Conservation (phyloP, 495 filamentous ascomycete genomes). For the Chaetomium fimeti region DNA sequence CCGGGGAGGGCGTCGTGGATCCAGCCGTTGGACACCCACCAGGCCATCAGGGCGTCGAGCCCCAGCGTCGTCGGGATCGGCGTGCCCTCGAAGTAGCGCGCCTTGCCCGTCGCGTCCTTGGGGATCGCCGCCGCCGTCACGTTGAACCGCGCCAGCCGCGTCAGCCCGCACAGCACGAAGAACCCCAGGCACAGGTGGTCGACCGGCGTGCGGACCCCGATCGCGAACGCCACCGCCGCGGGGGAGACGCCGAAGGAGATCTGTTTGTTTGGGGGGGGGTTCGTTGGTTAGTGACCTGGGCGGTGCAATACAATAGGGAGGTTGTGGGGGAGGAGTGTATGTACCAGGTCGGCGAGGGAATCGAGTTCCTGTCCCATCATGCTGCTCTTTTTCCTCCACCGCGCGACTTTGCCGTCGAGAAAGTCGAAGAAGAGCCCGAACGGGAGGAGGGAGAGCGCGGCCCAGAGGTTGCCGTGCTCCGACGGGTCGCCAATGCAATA, state of each 20-base stretch:
- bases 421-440: conserved; percentile 98
- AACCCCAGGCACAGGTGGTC: conserved; percentile 83
- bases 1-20: conserved; percentile 71
- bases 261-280: conserved; percentile 44
- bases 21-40: conserved; percentile 81
- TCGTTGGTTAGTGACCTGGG: not conserved
- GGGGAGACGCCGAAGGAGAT: conserved; percentile 95
- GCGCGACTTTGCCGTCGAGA: conserved; percentile 93
- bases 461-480: conserved; percentile 65
- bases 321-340: not conserved
- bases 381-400: conserved; percentile 93
- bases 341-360: conserved; percentile 93
- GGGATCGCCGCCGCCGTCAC: conserved; percentile 85
- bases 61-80: conserved; percentile 87
- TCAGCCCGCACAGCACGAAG: conserved; percentile 94
- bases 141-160: conserved; percentile 93
- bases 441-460: conserved; percentile 83
- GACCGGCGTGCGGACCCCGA: conserved; percentile 81
- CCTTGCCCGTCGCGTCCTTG: conserved; percentile 88
- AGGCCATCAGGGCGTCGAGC: conserved; percentile 82
- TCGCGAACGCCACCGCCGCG: conserved; percentile 79
- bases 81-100: conserved; percentile 92
- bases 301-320: not conserved
- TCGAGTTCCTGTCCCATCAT: conserved; percentile 98
- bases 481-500: conserved; percentile 79